These are phyloP conservation scores for Yamadazyma atmosphaerica DNA, from an alignment of 1,139 yeast species.

Conservation along the genomic window DNA sequence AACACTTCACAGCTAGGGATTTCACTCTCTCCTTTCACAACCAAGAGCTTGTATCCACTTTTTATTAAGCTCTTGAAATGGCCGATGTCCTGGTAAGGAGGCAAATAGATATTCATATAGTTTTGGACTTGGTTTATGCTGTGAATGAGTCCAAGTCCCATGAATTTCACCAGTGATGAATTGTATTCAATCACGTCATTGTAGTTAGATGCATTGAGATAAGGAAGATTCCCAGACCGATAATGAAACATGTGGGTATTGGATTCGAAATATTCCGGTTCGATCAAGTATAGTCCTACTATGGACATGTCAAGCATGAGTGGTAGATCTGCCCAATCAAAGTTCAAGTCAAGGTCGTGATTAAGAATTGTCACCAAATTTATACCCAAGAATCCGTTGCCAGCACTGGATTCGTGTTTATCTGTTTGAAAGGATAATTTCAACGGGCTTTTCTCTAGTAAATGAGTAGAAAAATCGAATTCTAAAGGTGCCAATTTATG, in stretches of 20 bases:
- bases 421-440: conserved; percentile 42
- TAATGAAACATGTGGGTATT: conserved; percentile 6
- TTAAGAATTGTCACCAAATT: conserved; percentile 38
- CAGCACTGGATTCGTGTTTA: conserved; percentile 10
- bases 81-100: conserved; percentile 24
- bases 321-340: conserved; percentile 39
- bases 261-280: conserved; percentile 18
- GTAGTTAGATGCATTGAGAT: conserved; percentile 20
- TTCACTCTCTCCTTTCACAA: conserved; percentile 69
- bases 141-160: conserved; percentile 57
- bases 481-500: conserved; percentile 33
- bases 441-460: conserved; percentile 49
- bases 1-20: conserved; percentile 36
- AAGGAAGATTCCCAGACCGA: conserved; percentile 15
- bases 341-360: conserved; percentile 21
- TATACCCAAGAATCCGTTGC: conserved; percentile 30
- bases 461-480: conserved; percentile 51
- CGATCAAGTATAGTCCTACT: conserved; percentile 46
- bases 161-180: conserved; percentile 17
- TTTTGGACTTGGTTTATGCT: conserved; percentile 50
- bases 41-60: conserved; percentile 36
- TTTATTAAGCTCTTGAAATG: conserved; percentile 13
- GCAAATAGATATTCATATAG: conserved; percentile 59
- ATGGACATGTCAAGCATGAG: conserved; percentile 55
- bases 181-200: conserved; percentile 16